Evolutionary conservation across 2,329 filamentous ascomycete species (phyloP).

Genomic region (Pleurostoma richardsiae): DNA sequence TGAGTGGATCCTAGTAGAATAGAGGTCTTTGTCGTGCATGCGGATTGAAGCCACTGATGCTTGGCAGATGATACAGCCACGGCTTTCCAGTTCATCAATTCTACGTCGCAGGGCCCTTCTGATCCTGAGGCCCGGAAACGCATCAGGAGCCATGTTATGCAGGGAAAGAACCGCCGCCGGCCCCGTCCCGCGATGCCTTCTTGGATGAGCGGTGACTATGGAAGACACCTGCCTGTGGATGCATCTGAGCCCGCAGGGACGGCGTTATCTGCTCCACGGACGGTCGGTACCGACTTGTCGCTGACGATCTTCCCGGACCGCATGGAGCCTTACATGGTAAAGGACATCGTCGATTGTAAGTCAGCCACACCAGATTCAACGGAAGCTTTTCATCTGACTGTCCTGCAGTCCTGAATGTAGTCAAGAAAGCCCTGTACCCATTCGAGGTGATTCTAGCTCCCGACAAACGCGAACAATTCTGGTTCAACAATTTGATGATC

Average conservation of each 20-base stretch:
- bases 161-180: constrained; percentile 10
- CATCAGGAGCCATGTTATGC: constrained; percentile 13
- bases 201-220: constrained; percentile 7
- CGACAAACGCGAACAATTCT: not conserved
- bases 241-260: not conserved
- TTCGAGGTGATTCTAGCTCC: constrained; percentile 6
- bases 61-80: too few species aligned
- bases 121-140: constrained; percentile 3
- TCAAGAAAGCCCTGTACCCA: constrained; percentile 7
- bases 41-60: too few species aligned
- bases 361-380: too few species aligned
- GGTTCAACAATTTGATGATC: constrained; percentile 7
- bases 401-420: constrained; percentile 5
- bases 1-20: too few species aligned
- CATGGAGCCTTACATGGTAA: constrained; percentile 17
- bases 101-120: constrained; percentile 11
- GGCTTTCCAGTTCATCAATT: constrained; percentile 10
- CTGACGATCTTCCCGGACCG: constrained; percentile 17
- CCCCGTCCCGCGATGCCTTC: not conserved
- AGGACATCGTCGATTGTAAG: constrained; percentile 21
- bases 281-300: constrained; percentile 14
- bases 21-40: too few species aligned
- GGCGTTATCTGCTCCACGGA: constrained; percentile 1
- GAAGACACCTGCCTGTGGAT: not conserved
- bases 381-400: constrained; percentile 1